Percentiles rank a stretch among this genome's conserved stretches.
Conservation (phyloP, 495 filamentous ascomycete genomes). For the Aspergillus carlsbadensis region DNA sequence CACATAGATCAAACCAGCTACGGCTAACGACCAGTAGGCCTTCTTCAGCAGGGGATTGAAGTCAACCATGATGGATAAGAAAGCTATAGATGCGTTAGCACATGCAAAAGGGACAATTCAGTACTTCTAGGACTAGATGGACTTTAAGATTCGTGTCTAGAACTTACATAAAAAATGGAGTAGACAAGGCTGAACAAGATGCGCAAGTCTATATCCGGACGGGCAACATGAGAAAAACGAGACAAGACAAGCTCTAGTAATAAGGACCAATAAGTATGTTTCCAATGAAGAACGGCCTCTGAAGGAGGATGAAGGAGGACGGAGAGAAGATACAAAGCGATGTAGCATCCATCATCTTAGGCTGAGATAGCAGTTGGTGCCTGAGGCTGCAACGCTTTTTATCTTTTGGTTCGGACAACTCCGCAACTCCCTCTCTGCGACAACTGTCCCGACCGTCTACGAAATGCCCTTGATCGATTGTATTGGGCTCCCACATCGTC, state of each 20-base stretch:
- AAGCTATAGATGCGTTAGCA: background rate
- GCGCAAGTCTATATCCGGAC: background rate
- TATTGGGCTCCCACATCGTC: background rate
- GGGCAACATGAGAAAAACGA: background rate
- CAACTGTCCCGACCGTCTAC: background rate
- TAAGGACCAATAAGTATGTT: too few relatives aligned
- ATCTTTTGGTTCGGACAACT: background rate
- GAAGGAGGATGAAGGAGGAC: background rate
- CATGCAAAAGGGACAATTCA: background rate
- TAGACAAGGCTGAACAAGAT: background rate
- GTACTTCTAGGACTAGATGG: background rate
- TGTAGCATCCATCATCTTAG: too few relatives aligned
- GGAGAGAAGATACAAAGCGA: background rate
- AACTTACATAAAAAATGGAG: too few relatives aligned
- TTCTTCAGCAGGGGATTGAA: constrained; percentile 52
- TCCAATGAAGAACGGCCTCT: too few relatives aligned
- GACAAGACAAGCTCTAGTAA: background rate
- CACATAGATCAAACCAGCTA: constrained; percentile 52
- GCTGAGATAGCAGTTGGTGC: background rate
- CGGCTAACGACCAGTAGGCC: constrained; percentile 56
- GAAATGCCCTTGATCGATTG: constrained; percentile 11
- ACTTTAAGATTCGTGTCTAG: too few relatives aligned
- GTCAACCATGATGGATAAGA: constrained; percentile 29
- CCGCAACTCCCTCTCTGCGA: constrained; percentile 9
- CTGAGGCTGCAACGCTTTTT: constrained; percentile 7